A percentile compares a stretch with the other conserved stretches of the same genome.
Conservation (phyloP, 1,139 yeast genomes). For the Pneumocystis jirovecii region DNA sequence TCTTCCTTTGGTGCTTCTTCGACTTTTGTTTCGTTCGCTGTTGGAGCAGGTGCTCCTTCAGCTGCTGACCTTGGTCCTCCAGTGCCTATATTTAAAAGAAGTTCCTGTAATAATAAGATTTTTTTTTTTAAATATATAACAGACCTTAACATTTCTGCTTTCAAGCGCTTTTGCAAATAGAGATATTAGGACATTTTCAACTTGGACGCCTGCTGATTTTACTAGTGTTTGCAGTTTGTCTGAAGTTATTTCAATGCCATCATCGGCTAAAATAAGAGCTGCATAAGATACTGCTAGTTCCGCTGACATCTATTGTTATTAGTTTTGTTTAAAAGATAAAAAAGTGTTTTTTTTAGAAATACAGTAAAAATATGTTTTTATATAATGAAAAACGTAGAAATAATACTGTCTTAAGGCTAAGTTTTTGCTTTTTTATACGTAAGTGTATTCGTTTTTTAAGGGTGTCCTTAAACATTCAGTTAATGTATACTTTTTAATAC, state of each 20-base stretch:
- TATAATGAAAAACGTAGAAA: background rate
- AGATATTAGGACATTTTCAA: conserved; percentile 79
- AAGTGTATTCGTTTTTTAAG: background rate
- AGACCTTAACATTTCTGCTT: conserved; percentile 89
- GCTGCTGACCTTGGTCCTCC: conserved; percentile 45
- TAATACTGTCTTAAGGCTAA: background rate
- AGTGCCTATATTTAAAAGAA: conserved; percentile 37
- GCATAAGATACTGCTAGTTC: conserved; percentile 12
- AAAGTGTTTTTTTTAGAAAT: background rate
- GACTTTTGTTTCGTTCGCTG: conserved; percentile 40
- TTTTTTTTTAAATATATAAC: conserved; percentile 49
- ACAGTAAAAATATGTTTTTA: background rate
- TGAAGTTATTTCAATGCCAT: conserved; percentile 13
- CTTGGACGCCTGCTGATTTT: conserved; percentile 79
- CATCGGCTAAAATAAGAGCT: conserved; percentile 13
- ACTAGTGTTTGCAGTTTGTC: conserved; percentile 77
- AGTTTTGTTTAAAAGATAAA: background rate
- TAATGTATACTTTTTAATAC: background rate
- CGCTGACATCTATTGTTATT: background rate
- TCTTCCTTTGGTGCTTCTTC: conserved; percentile 22
- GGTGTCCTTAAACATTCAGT: background rate
- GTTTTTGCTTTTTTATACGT: background rate
- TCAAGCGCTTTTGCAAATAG: conserved; percentile 92
- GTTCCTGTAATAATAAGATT: background rate
- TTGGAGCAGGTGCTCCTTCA: conserved; percentile 37